Percentiles rank a stretch among this genome's conserved stretches.
phyloP scores from a whole-genome alignment of 78 protist species.

The Guillardia theta region DNA sequence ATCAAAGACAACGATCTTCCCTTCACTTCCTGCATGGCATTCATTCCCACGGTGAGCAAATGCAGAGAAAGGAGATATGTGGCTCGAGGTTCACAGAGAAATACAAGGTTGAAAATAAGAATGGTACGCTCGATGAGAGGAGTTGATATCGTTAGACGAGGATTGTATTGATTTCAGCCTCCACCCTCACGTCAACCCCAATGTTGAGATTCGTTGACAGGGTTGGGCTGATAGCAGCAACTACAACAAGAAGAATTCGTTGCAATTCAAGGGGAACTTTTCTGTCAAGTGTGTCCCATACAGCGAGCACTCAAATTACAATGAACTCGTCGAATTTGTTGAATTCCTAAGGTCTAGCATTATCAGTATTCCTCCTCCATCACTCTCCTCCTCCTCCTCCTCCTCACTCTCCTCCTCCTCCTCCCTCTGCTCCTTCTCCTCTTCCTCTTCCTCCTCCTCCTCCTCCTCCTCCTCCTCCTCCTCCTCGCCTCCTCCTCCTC shows the following conservation, averaged over 20 bases:
- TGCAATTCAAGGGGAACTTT: background rate
- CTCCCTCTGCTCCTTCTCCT: background rate
- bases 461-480: conserved; percentile 24
- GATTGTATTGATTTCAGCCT: background rate
- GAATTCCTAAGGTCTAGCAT: background rate
- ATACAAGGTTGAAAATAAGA: background rate
- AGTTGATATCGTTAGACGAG: background rate
- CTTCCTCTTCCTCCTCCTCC: background rate
- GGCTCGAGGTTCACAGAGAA: background rate
- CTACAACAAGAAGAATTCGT: background rate
- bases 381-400: background rate
- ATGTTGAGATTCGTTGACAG: background rate
- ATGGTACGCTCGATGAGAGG: background rate
- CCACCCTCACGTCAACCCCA: background rate
- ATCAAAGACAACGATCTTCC: too few relatives aligned
- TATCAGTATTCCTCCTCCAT: background rate
- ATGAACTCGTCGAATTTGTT: background rate
- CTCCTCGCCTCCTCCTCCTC: background rate
- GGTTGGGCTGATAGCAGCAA: background rate
- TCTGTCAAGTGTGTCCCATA: background rate
- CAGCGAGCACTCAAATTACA: conserved; percentile 13
- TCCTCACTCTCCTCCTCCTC: background rate
- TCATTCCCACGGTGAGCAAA: background rate
- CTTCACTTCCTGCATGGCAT: too few relatives aligned
- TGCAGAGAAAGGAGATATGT: background rate